Base-by-base conservation (phyloP, 768 basidiomycete species). In the Tremella fuciformis region DNA sequence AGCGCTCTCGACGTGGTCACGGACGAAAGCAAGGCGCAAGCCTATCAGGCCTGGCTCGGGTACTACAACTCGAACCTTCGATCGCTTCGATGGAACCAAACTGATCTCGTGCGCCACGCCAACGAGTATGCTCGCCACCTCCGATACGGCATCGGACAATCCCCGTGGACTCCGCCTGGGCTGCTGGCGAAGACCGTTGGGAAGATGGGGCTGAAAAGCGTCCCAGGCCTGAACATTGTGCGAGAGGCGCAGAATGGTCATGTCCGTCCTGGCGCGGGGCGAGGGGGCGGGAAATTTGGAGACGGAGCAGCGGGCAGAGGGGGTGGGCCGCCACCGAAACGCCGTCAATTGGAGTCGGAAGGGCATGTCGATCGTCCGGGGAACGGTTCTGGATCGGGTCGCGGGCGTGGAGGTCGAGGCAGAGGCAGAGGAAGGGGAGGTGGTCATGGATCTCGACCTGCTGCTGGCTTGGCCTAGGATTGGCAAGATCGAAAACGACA, bases 11-110 rank as follows among this genome's bases (percentile, higher is more conserved):
- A 46, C 26, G 25, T 53, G 0, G 79, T 84, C 1, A 75, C 77
- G 9, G 66, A 63, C 13, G 76, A 81, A 21, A 62, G 71, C 11
- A 85, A 84, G 66, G 76, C 75, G 0, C 79, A 82, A 64, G 81
- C 82, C 0, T 86, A 85, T 64, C 77, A 79, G 29, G 80, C 75
- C 11, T 68, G 65, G 78, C 70, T 86, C 42, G 85, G 85, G 13
- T 86, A 83, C 70, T 85, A 85, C 70, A 81, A 82, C 18, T 70
- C 77, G 3, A 75, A 73, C 48, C 46, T 77, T 29, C 80, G 76
- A 64, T 52, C 60, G 8, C 53, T 83, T 54, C 68, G 74, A 41
- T 81, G 80, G 79, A 76, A 74, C 9, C 76, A 67, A 46, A 76
- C 71, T 42, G 67, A 77, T 15, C 76, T 82, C 18, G 82, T 85